Base-by-base conservation (phyloP, 2,329 filamentous ascomycete genomes). In the Rutstroemia sp. region DNA sequence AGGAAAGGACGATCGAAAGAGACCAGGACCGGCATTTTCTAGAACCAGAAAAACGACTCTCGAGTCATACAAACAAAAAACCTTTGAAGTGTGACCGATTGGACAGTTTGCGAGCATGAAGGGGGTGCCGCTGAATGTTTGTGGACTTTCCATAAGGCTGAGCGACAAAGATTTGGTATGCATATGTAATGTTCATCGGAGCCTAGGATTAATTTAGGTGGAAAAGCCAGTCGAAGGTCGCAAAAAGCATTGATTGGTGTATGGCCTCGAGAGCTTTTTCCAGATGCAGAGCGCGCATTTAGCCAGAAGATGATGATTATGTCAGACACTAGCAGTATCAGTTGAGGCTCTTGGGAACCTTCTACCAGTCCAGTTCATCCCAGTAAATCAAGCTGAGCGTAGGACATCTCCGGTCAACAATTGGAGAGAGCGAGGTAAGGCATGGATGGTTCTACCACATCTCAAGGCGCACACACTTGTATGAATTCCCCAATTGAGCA, bases 21-120 rank as follows among this genome's bases (percentile, higher is more conserved):
- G 37, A 34, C 8, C 19, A 21, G 25, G 39, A 51, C 25, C 37
- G 19, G 16, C 4, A 50, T 25, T 14, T 30, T 21, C 19, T 38
- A 17, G 5, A 25, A 27, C 37, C 42, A 10, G 34, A 14, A 14
- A 9, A 27, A 25, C 6, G 12, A 10, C 2, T 51, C 25, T 39
- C 48, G 9, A 25, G 30, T 27, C 27, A 53, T 38, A 46, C 17
- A 27, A 30, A 25, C 14, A 16, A 8, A 12, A 1, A 4, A 1
- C 16, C 21, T 10, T 17, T 39, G 3, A 48, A 19, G 14, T 7
- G 30, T 37, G 16, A 16, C 7, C 38, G 16, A 50, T 50, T 55
- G 19, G 46, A 55, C 44, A 4, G 17, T 50, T 50, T 50, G 53
- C 38, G 53, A 50, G 53, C 16, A 17, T 44, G 38, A 46, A 25